These are phyloP conservation scores for Daedaleopsis sinensis DNA, from an alignment of 768 basidiomycete species.

Conservation along the genomic window DNA sequence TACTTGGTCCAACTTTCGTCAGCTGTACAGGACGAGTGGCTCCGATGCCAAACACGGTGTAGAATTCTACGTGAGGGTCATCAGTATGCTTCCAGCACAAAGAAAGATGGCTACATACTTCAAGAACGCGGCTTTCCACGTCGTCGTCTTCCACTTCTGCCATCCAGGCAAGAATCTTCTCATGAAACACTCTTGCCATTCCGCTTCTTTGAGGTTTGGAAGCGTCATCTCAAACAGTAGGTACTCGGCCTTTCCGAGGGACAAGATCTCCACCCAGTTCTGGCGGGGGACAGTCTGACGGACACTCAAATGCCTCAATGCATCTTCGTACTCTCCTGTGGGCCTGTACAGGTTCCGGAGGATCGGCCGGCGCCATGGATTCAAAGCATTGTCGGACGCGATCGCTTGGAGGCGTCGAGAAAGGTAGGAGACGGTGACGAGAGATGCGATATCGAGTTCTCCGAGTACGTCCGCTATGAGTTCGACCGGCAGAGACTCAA, in stretches of 20 bases:
- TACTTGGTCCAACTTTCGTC: slow-evolving; percentile 88
- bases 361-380: slow-evolving; percentile 79
- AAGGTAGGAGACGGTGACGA: slow-evolving; percentile 60
- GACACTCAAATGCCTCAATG: slow-evolving; percentile 62
- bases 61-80: slow-evolving; percentile 47
- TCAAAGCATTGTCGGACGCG: slow-evolving; percentile 63
- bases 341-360: slow-evolving; percentile 50
- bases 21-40: slow-evolving; percentile 66
- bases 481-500: slow-evolving; percentile 72
- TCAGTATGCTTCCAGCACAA: not conserved
- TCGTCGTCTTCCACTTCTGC: slow-evolving; percentile 68
- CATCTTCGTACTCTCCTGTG: slow-evolving; percentile 45
- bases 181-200: slow-evolving; percentile 79
- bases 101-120: slow-evolving; percentile 48
- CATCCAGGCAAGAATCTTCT: slow-evolving; percentile 79
- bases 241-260: slow-evolving; percentile 61
- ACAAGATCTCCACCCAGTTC: slow-evolving; percentile 80
- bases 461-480: slow-evolving; percentile 72
- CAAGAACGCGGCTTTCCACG: slow-evolving; percentile 67
- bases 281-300: slow-evolving; percentile 67
- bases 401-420: slow-evolving; percentile 61
- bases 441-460: slow-evolving; percentile 65
- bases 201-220: slow-evolving; percentile 62
- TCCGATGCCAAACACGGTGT: slow-evolving; percentile 70
- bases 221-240: slow-evolving; percentile 69